phyloP scores from a whole-genome alignment of 768 basidiomycete genomes.

The Tulasnella sp. region DNA sequence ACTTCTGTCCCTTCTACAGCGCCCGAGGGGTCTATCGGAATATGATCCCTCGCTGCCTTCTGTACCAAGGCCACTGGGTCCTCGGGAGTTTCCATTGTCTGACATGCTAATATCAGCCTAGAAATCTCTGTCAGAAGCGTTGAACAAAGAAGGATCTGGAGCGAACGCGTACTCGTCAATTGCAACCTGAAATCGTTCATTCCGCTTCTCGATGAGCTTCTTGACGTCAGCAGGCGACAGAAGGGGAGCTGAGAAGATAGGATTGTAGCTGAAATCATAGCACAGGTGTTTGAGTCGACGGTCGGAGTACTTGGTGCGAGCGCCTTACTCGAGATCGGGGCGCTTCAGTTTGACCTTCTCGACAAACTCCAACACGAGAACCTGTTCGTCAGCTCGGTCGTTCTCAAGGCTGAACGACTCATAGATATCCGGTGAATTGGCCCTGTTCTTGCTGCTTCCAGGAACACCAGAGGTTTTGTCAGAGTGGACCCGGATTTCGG shows the following conservation, averaged over 20 bases:
- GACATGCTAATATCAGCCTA: slow-evolving; percentile 49
- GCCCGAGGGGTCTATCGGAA: slow-evolving; percentile 50
- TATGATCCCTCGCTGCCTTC: slow-evolving; percentile 53
- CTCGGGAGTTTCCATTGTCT: slow-evolving; percentile 28
- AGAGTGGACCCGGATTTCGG: slow-evolving; percentile 45
- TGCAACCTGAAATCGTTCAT: slow-evolving; percentile 49
- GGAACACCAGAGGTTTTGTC: slow-evolving; percentile 23
- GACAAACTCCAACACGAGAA: slow-evolving; percentile 40
- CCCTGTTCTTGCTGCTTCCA: slow-evolving; percentile 20
- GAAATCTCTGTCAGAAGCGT: background rate
- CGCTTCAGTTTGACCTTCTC: slow-evolving; percentile 27
- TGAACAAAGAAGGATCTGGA: background rate
- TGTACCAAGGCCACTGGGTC: slow-evolving; percentile 55
- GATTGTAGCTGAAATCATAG: slow-evolving; percentile 17
- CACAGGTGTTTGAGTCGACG: slow-evolving; percentile 19
- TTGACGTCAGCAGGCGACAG: slow-evolving; percentile 49
- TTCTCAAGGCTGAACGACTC: slow-evolving; percentile 16
- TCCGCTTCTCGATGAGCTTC: slow-evolving; percentile 60
- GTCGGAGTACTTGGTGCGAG: slow-evolving; percentile 7
- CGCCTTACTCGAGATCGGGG: slow-evolving; percentile 6
- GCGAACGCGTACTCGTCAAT: slow-evolving; percentile 45
- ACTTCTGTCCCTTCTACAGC: background rate
- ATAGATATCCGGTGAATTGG: slow-evolving; percentile 33
- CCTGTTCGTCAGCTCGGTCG: slow-evolving; percentile 30
- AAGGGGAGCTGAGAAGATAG: slow-evolving; percentile 20